Conservation (phyloP, 768 basidiomycete species). For the Phylloporus scabripes region DNA sequence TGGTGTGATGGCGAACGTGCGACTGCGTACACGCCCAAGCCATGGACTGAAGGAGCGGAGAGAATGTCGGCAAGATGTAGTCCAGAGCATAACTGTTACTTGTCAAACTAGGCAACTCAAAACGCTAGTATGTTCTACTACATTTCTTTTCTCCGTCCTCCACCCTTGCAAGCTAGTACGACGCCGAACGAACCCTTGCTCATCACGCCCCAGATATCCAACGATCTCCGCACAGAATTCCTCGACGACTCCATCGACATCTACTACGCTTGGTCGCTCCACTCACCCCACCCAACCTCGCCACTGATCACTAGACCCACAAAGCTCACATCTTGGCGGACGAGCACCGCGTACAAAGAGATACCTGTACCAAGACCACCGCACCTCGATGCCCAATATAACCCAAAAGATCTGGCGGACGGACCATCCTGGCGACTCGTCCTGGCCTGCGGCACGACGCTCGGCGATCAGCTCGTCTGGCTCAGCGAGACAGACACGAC, state of each 20-base stretch:
- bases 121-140: conserved; percentile 92
- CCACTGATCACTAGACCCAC: conserved; percentile 35
- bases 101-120: neutral
- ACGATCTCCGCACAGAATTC: conserved; percentile 83
- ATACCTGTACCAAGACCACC: conserved; percentile 62
- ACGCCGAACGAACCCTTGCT: conserved; percentile 30
- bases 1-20: conserved; percentile 20
- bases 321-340: conserved; percentile 75
- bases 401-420: conserved; percentile 34
- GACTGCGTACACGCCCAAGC: conserved; percentile 10
- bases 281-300: conserved; percentile 14
- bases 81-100: conserved; percentile 16
- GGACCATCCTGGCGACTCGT: conserved; percentile 57
- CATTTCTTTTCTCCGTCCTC: conserved; percentile 84
- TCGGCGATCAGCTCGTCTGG: conserved; percentile 32
- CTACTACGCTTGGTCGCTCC: conserved; percentile 59
- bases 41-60: conserved; percentile 14
- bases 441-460: conserved; percentile 39
- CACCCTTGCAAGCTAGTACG: conserved; percentile 48
- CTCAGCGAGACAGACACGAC: conserved; percentile 36
- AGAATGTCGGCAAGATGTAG: conserved; percentile 16
- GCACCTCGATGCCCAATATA: conserved; percentile 20
- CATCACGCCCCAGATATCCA: conserved; percentile 81
- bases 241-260: conserved; percentile 54
- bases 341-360: conserved; percentile 67